phyloP scores from a whole-genome alignment of 2,329 filamentous ascomycete species.

The Neonectria punicea region DNA sequence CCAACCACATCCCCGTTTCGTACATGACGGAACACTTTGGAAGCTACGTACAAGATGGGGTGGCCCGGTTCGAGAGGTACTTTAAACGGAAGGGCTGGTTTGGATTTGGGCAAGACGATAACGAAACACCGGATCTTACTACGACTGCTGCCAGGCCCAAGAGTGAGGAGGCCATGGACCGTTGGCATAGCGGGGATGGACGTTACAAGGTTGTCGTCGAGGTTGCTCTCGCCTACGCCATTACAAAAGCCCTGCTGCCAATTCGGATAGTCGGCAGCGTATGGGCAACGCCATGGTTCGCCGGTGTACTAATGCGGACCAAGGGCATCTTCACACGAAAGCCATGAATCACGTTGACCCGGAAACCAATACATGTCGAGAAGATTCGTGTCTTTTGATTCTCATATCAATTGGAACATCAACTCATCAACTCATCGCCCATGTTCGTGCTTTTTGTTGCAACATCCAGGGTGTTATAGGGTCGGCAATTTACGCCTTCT shows the following conservation, averaged over 20 bases:
- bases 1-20: constrained; percentile 73
- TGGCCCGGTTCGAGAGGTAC: constrained; percentile 80
- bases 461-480: constrained; percentile 36
- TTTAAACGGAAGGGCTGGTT: constrained; percentile 87
- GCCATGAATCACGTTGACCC: constrained; percentile 32
- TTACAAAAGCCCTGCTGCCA: constrained; percentile 88
- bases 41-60: constrained; percentile 66
- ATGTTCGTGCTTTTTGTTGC: constrained; percentile 38
- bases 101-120: constrained; percentile 58
- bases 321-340: constrained; percentile 46
- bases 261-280: constrained; percentile 80
- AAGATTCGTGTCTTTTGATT: constrained; percentile 41
- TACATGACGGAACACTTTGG: constrained; percentile 63
- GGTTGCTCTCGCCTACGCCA: constrained; percentile 88
- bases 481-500: constrained; percentile 71
- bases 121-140: not conserved
- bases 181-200: constrained; percentile 53
- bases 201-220: constrained; percentile 69
- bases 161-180: constrained; percentile 46
- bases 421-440: constrained; percentile 39
- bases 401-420: constrained; percentile 36
- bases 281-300: constrained; percentile 95
- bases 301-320: constrained; percentile 66
- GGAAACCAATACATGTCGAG: constrained; percentile 23
- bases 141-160: constrained; percentile 21